Conservation (phyloP, 1,139 yeast species). For the Arxiozyma heterogenica region DNA sequence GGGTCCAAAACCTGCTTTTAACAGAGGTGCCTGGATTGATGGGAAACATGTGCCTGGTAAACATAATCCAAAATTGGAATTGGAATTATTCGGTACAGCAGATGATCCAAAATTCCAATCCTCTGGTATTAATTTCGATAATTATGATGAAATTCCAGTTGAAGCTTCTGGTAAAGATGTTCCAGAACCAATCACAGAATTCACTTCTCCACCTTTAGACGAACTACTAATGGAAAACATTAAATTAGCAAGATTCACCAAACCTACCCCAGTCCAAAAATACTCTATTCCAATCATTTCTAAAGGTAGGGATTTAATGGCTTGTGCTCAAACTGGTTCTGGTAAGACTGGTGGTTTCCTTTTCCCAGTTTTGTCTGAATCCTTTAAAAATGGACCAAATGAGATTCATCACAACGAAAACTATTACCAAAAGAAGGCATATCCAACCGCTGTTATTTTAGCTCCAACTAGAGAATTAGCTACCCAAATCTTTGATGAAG, state of each 20-base stretch:
- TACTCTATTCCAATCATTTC: conserved; percentile 97
- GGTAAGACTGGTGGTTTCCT: conserved; percentile 99
- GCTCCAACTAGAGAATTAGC: conserved; percentile 99
- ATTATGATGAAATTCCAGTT: conserved; percentile 96
- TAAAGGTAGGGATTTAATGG: conserved; percentile 95
- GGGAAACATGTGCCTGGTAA: conserved; percentile 86
- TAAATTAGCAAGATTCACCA: conserved; percentile 76
- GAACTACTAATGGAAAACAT: conserved; percentile 80
- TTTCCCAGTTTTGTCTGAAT: conserved; percentile 93
- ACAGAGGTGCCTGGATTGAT: conserved; percentile 56
- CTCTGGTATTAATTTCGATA: conserved; percentile 96
- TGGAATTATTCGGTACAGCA: conserved; percentile 76
- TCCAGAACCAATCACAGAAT: conserved; percentile 84
- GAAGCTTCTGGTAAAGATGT: conserved; percentile 94
- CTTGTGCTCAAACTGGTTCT: conserved; percentile 99
- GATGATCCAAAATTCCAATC: conserved; percentile 81
- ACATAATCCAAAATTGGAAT: conserved; percentile 60
- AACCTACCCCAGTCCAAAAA: conserved; percentile 98
- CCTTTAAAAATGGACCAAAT: conserved; percentile 83
- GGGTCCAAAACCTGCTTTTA: conserved; percentile 22
- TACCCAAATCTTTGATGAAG: conserved; percentile 91
- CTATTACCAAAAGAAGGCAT: conserved; percentile 68
- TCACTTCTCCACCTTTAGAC: conserved; percentile 91
- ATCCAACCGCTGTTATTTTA: conserved; percentile 88
- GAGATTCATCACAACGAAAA: conserved; percentile 40